Base-by-base conservation (phyloP, 495 filamentous ascomycete genomes). In the Diplogelasinospora grovesii region DNA sequence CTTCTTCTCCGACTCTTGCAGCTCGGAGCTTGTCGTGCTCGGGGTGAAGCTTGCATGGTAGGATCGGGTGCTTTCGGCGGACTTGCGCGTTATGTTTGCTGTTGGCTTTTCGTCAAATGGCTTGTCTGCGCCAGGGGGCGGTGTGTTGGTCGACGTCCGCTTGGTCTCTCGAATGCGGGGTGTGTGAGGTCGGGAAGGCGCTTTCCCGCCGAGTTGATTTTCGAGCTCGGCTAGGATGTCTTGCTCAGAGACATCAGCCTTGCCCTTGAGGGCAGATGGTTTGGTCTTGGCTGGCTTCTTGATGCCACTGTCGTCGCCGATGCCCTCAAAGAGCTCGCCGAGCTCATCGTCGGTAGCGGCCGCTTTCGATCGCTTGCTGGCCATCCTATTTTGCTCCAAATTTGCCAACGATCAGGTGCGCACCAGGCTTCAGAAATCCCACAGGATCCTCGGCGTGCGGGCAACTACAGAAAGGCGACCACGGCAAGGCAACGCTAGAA, bases 191-290 rank as follows among this genome's bases (percentile, higher is more conserved):
- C 90, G 79, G 3, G 77, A 71, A 22, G 81, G 74, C 50, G 83
- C 75, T 42, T 78, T 69, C 37, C 81, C 79, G 42, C 61, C 73
- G 37, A 93, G 79, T 49, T 74, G 61, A 43, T 81, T 79, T 54
- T 86, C 85, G 42, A 98, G 77, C 46, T 96, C 89, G 32, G 86
- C 85, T 26, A 98, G 78, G 39, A 86, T 72, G 52, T 95, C 88
- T 37, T 79, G 65, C 46, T 73, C 68, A 31, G 62, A 66, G 34
- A 62, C 44, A 31, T 64, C 58, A 38, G 66, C 56, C 43, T 74
- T 65, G 22, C 73, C 38, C 47, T 73, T 77, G 31, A 70, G 50
- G 28, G 66, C 49, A 9, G 57, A 50, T 16, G 63, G 49, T 60
- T 67, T 71, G 47, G 65, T 54, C 59, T 73, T 78, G 42, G 64